Conservation (phyloP, 2,329 filamentous ascomycete genomes). For the Monosporascus sp. region DNA sequence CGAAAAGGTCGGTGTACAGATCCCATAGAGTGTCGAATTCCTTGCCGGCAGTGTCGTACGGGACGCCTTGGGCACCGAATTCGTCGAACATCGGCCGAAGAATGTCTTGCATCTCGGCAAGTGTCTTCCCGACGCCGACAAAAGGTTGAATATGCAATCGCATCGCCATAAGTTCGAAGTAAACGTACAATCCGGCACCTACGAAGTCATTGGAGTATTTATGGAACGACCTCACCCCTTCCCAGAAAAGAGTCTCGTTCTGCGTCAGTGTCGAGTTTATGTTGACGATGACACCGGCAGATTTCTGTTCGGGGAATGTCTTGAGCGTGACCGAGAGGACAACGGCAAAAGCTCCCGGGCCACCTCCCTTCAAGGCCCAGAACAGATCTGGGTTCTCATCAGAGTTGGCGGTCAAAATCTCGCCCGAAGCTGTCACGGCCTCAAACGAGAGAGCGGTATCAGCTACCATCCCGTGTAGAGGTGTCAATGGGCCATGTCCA, state of each 20-base stretch:
- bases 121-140: constrained; percentile 30
- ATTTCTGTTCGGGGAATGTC: constrained; percentile 39
- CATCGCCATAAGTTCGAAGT: constrained; percentile 37
- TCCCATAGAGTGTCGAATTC: constrained; percentile 29
- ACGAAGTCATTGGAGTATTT: constrained; percentile 34
- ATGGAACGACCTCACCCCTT: constrained; percentile 43
- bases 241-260: constrained; percentile 38
- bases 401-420: constrained; percentile 36
- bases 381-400: constrained; percentile 46
- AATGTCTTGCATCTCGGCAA: constrained; percentile 27
- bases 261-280: constrained; percentile 31
- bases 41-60: constrained; percentile 22
- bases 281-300: constrained; percentile 35
- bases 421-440: constrained; percentile 39
- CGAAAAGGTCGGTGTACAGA: constrained; percentile 33
- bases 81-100: constrained; percentile 30
- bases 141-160: constrained; percentile 34
- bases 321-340: constrained; percentile 48
- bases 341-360: constrained; percentile 46
- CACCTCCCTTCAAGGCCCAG: constrained; percentile 51
- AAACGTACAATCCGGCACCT: constrained; percentile 35
- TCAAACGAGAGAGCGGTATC: constrained; percentile 44
- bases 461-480: constrained; percentile 34
- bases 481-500: constrained; percentile 39
- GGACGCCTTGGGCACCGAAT: constrained; percentile 22